Base-by-base conservation (phyloP, 2,329 filamentous ascomycete species). In the Leptosphaerulina australis region DNA sequence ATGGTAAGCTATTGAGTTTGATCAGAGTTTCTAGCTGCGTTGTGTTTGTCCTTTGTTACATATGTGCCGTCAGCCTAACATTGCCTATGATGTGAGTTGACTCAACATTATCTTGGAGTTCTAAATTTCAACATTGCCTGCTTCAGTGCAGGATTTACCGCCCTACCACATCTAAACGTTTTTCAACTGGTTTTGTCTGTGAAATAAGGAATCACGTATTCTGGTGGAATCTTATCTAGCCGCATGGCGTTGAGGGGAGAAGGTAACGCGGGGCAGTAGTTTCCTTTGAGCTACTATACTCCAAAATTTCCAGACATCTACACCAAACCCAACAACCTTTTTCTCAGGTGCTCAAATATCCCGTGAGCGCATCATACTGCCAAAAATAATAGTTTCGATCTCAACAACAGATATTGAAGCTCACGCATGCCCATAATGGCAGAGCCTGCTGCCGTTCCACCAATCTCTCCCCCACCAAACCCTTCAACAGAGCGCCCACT, bases 401-500 rank as follows among this genome's bases (percentile, higher is more conserved):
- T 35, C 11, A n/a, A n/a, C 18, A 10, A 14, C 18, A 20, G 9
- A 10, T 9, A 35, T 21, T 12, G 10, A 3, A 15, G 11, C 31
- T 21, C 31, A 21, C 18, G 4, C 14, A 35, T 12, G 15, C 38
- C 12, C 26, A 49, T 51, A 21, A 66, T 66, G 62, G 39, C 63
- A 30, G 62, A 62, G 31, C 61, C 65, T n/a, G 51, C 46, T 18
- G 47, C 53, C 20, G 56, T 54, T 15, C 55, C 56, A 9, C 63
- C 62, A 11, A 60, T 60, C 29, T 24, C 41, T 8, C 56, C 60
- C 20, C 60, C 61, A 36, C 50, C 64, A 2, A 44, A 54, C 30
- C 59, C 62, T 9, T 35, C 53, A 3, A 63, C 62, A 26, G 31
- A 57, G 6, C 60, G 53, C n/a, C 65, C 65, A 4, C 52, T 65